Evolutionary conservation across 176 grass and related monocot species (phyloP), one percentile per base, ranked within the genome.

Genomic region (Guadua angustifolia): DNA sequence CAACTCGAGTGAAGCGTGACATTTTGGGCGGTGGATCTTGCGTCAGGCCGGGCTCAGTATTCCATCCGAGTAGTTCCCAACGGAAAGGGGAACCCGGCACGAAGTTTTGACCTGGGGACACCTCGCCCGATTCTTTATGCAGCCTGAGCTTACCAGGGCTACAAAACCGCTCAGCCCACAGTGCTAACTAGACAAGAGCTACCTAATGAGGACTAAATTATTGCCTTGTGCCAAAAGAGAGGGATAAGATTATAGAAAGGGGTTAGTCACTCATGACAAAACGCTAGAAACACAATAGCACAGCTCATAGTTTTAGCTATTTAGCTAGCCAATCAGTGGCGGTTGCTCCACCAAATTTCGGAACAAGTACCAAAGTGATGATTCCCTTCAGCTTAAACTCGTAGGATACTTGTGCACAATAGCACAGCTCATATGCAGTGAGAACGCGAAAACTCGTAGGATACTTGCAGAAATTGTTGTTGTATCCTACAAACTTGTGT

Each of bases 281-380:
- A 58, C 70, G 18, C 82, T 75, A 81, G 19, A 47, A 29, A 56
- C 66, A 43, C 69, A 56, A 19, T 17, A 4, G 88, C 47, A 79
- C 74, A 90, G 68, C 79, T 86, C 69, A 51, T 47, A 18, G 15
- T 70, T 69, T 69, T 89, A 46, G 71, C 70, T 86, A 39, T 77
- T 52, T 85, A 82, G 78, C 78, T 86, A 77, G 72, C 78, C 78
- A 78, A 72, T 77, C 83, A 40, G 72, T 82, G 72, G 88, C 78
- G 67, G 79, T 86, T 82, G 84, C 84, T 90, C 84, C 84, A 86
- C 84, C 68, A 78, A 59, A 73, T 51, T 79, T 69, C 69, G 74
- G 74, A 86, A 83, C 84, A n/a, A 53, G 50, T 62, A 83, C 79
- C 88, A 80, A 78, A 74, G 13, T 63, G 64, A 82, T 25, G 71